Conservation (phyloP, 257 asterid species). For the Pogostemon cablin region DNA sequence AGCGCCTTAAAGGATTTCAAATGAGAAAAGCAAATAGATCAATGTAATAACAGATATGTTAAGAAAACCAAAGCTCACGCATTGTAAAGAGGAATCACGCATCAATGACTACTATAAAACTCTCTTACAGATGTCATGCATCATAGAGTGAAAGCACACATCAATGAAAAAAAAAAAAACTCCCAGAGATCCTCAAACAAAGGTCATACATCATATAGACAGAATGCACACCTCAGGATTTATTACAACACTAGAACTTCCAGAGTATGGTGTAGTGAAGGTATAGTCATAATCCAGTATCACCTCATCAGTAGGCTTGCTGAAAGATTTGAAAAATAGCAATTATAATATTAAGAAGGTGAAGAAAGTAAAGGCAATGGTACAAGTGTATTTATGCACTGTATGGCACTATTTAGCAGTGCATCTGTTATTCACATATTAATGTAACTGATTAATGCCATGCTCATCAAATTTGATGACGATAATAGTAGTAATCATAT, state of each 20-base stretch:
- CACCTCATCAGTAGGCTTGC: slow-evolving; percentile 86
- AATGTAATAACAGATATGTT: slow-evolving; percentile 13
- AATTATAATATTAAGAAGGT: slow-evolving; percentile 29
- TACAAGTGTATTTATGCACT: slow-evolving; percentile 15
- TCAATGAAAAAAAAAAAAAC: slow-evolving; percentile 19
- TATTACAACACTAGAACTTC: slow-evolving; percentile 61
- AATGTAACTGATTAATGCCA: background rate
- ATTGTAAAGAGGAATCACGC: too few species aligned
- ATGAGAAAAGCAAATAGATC: slow-evolving; percentile 20
- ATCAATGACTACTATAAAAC: too few species aligned
- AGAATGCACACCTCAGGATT: slow-evolving; percentile 61
- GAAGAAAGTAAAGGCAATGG: background rate
- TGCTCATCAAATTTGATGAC: slow-evolving; percentile 17
- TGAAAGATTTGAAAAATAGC: slow-evolving; percentile 43
- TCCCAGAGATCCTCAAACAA: slow-evolving; percentile 12
- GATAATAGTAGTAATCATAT: background rate
- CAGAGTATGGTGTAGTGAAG: slow-evolving; percentile 92
- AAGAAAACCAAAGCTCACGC: background rate
- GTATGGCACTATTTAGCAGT: slow-evolving; percentile 20
- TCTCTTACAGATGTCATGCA: too few species aligned
- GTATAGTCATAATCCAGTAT: slow-evolving; percentile 95
- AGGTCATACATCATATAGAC: slow-evolving; percentile 31
- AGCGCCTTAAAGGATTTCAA: slow-evolving; percentile 34
- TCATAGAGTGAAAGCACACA: slow-evolving; percentile 2
- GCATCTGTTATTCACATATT: slow-evolving; percentile 7